Percentiles rank a stretch among this genome's conserved stretches.
Evolutionary conservation across 805 yeast species (phyloP).

Genomic region (Yarrowia yakushimensis): DNA sequence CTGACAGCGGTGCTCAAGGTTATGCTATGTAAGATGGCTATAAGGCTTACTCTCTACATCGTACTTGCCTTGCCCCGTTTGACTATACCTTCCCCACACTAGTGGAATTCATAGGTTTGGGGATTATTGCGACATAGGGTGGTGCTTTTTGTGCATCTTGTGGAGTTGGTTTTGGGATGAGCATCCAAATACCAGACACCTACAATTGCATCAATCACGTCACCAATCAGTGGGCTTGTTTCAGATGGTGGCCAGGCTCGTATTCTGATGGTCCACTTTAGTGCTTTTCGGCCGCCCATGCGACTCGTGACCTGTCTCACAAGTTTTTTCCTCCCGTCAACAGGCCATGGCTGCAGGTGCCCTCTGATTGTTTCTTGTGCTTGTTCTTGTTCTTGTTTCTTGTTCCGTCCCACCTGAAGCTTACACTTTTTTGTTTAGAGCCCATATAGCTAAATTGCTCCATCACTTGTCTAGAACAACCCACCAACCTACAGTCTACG

Average conservation of each 20-base stretch:
- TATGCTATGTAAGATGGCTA: neutral
- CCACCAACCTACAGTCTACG: neutral
- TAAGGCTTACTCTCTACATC: neutral
- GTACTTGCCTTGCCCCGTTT: neutral
- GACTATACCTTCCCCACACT: slow-evolving; percentile 1
- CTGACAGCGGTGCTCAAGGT: neutral
- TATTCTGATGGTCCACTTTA: neutral
- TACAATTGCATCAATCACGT: neutral
- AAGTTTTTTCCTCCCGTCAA: neutral
- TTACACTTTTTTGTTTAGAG: slow-evolving; percentile 11
- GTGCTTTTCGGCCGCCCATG: neutral
- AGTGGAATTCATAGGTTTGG: too few species aligned
- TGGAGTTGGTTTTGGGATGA: too few species aligned
- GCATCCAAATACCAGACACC: neutral
- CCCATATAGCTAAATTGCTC: slow-evolving; percentile 12
- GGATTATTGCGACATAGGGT: too few species aligned
- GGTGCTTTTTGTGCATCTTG: neutral
- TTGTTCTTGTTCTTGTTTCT: slow-evolving; percentile 10
- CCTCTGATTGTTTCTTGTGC: neutral
- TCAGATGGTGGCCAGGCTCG: neutral
- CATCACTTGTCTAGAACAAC: slow-evolving; percentile 7
- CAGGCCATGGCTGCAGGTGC: neutral
- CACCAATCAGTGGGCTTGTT: neutral
- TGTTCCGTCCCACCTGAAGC: neutral
- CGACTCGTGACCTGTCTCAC: slow-evolving; percentile 8